phyloP scores from a whole-genome alignment of 192 early-diverging fungal species.

The Allomyces macrogynus region DNA sequence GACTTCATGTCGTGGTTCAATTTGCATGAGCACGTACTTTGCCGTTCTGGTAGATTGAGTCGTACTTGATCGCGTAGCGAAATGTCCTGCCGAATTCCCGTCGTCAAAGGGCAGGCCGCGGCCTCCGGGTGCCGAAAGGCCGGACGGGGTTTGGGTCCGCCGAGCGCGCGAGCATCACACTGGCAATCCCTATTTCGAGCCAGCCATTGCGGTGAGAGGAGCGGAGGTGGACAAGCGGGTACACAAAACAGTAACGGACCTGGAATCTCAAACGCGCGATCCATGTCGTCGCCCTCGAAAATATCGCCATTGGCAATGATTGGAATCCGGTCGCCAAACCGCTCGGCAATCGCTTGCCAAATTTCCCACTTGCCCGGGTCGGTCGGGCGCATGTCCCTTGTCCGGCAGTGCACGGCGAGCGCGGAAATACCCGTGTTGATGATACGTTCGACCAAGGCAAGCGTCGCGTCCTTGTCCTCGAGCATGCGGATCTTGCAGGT shows the following conservation, averaged over 20 bases:
- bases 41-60: conserved; percentile 62
- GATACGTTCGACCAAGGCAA: conserved; percentile 59
- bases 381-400: conserved; percentile 50
- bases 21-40: conserved; percentile 85
- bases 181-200: conserved; percentile 21
- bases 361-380: conserved; percentile 68
- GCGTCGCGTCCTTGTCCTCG: conserved; percentile 52
- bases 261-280: conserved; percentile 32
- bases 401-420: conserved; percentile 74
- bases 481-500: conserved; percentile 35
- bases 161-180: conserved; percentile 81
- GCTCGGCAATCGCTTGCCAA: conserved; percentile 47
- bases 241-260: conserved; percentile 12
- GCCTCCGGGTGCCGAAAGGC: conserved; percentile 48
- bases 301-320: conserved; percentile 90
- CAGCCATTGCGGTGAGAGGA: background rate
- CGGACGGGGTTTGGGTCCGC: conserved; percentile 69
- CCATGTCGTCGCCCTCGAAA: conserved; percentile 37
- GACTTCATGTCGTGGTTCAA: conserved; percentile 56
- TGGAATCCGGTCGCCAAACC: conserved; percentile 41
- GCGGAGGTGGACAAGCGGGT: background rate
- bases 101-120: conserved; percentile 28
- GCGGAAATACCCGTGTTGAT: conserved; percentile 69
- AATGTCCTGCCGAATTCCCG: conserved; percentile 43
- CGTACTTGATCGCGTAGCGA: conserved; percentile 37